Percentiles rank a stretch among this genome's conserved stretches.
phyloP scores from a whole-genome alignment of 805 yeast genomes.

The Schizosaccharomyces cryophilus region DNA sequence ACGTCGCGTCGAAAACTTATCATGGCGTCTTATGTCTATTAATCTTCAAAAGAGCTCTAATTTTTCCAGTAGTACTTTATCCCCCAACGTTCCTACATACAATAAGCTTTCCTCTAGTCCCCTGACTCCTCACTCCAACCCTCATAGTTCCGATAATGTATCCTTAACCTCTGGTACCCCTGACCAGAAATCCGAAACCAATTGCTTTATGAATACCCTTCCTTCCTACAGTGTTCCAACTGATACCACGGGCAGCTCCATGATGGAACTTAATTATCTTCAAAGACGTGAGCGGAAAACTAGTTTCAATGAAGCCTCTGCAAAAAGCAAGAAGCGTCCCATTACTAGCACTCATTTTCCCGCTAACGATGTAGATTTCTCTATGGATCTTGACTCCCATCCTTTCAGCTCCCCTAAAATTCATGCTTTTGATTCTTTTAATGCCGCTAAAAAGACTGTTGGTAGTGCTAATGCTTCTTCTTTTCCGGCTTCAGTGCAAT shows the following conservation, averaged over 20 bases:
- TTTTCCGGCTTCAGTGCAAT: background rate
- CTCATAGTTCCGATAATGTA: background rate
- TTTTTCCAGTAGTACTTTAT: background rate
- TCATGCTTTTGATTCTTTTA: background rate
- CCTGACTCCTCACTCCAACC: background rate
- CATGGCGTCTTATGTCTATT: constrained; percentile 69
- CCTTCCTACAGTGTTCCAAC: background rate
- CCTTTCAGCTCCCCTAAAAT: background rate
- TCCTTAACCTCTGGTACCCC: background rate
- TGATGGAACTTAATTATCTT: background rate
- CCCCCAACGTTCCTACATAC: background rate
- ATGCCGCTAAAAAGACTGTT: background rate
- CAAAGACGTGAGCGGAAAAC: constrained; percentile 1
- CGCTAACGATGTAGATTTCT: background rate
- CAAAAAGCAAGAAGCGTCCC: background rate
- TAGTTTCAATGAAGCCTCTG: background rate
- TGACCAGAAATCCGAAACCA: background rate
- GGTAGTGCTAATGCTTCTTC: background rate
- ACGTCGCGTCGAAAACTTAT: constrained; percentile 55
- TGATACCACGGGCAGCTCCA: background rate
- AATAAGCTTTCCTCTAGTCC: background rate
- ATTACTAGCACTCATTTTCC: background rate
- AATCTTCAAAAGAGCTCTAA: constrained; percentile 6
- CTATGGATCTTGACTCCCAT: background rate
- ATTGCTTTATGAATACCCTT: background rate